Evolutionary conservation across 306 rosid genomes (phyloP).

Genomic region (Malus sylvestris): DNA sequence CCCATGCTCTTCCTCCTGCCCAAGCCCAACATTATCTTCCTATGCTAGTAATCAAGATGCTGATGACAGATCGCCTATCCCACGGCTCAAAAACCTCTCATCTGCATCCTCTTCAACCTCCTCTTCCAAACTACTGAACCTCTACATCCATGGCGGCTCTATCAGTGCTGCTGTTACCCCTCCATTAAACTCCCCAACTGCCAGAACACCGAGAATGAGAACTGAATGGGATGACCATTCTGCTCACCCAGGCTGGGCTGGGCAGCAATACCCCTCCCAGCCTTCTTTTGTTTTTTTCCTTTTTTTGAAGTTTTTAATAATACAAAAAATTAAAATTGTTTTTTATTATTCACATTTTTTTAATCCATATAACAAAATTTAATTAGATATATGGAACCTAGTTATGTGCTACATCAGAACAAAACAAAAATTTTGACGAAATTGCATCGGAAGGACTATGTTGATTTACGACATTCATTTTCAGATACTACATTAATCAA

Average conservation of each 20-base stretch:
- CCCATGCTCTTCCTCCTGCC: slow-evolving; percentile 81
- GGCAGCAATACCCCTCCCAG: slow-evolving; percentile 49
- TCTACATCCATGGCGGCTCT: slow-evolving; percentile 54
- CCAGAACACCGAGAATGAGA: slow-evolving; percentile 53
- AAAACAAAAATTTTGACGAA: too few relatives aligned
- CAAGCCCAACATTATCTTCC: slow-evolving; percentile 69
- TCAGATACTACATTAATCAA: too few relatives aligned
- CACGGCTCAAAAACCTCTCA: slow-evolving; percentile 85
- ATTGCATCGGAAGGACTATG: too few relatives aligned
- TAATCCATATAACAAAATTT: too few relatives aligned
- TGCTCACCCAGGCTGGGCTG: slow-evolving; percentile 37
- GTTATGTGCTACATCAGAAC: too few relatives aligned
- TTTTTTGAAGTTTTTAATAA: too few relatives aligned
- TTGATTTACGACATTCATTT: too few relatives aligned
- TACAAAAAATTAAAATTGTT: too few relatives aligned
- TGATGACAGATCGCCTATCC: slow-evolving; percentile 69
- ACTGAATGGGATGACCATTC: slow-evolving; percentile 56
- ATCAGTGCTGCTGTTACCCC: slow-evolving; percentile 90
- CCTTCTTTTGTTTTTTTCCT: background rate
- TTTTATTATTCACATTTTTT: too few relatives aligned
- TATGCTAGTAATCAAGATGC: slow-evolving; percentile 44
- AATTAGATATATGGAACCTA: too few relatives aligned
- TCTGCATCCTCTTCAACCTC: slow-evolving; percentile 68
- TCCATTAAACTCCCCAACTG: slow-evolving; percentile 83
- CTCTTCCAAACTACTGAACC: slow-evolving; percentile 61